These are phyloP conservation scores for Nemania sp. DNA, from an alignment of 2,329 filamentous ascomycete genomes.

Conservation along the genomic window DNA sequence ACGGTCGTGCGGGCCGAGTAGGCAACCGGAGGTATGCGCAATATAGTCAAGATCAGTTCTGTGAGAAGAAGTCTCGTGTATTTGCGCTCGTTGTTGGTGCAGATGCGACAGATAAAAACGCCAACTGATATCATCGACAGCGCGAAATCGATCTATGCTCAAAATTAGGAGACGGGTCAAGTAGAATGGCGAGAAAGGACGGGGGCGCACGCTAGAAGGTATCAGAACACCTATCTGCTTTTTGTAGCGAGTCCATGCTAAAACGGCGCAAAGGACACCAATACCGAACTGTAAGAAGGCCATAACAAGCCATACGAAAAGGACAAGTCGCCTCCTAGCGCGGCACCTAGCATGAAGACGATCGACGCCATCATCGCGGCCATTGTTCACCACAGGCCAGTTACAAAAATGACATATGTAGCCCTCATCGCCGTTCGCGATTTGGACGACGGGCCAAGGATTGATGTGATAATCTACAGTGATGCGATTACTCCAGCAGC, in stretches of 20 bases:
- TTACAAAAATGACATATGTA: slow-evolving; percentile 52
- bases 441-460: slow-evolving; percentile 47
- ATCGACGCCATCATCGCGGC: slow-evolving; percentile 40
- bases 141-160: slow-evolving; percentile 48
- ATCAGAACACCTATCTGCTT: slow-evolving; percentile 43
- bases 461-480: slow-evolving; percentile 47
- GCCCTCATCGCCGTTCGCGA: slow-evolving; percentile 47
- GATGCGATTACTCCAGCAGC: slow-evolving; percentile 47
- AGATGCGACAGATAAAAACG: slow-evolving; percentile 46
- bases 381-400: slow-evolving; percentile 47
- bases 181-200: not conserved
- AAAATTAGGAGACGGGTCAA: slow-evolving; percentile 29
- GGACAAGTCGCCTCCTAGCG: slow-evolving; percentile 44
- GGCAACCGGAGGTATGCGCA: slow-evolving; percentile 49
- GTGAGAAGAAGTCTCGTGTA: slow-evolving; percentile 47
- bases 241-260: slow-evolving; percentile 49
- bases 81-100: slow-evolving; percentile 45
- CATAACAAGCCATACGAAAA: slow-evolving; percentile 48
- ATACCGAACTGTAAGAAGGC: slow-evolving; percentile 50
- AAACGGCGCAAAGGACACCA: slow-evolving; percentile 47
- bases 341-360: slow-evolving; percentile 46
- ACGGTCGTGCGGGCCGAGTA: slow-evolving; percentile 49
- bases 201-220: slow-evolving; percentile 46
- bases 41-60: slow-evolving; percentile 47
- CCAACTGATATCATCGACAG: slow-evolving; percentile 46